Evolutionary conservation across 495 filamentous ascomycete genomes (phyloP).

Genomic region (Podospora pseudocomata): DNA sequence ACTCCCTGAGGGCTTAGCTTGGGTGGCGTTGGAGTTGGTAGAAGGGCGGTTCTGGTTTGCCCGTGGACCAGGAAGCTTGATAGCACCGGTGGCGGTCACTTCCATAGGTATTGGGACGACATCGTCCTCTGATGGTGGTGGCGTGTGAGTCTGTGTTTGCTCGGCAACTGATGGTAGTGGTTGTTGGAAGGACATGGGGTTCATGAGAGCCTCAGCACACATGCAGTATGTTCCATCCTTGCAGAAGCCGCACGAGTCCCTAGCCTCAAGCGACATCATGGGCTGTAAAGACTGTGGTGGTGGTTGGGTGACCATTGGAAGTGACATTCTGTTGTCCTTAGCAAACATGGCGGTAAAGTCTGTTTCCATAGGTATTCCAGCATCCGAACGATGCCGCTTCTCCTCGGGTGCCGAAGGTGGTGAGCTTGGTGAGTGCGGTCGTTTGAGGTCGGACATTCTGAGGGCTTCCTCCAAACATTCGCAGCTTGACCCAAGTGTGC

Average conservation of each 20-base stretch:
- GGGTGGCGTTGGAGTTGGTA: slow-evolving; percentile 6
- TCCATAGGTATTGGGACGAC: slow-evolving; percentile 49
- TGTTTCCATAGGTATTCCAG: slow-evolving; percentile 50
- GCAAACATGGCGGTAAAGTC: slow-evolving; percentile 70
- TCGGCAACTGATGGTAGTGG: slow-evolving; percentile 27
- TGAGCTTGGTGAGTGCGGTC: slow-evolving; percentile 35
- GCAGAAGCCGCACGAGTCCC: slow-evolving; percentile 81
- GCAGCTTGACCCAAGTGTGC: slow-evolving; percentile 56
- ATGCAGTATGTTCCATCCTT: slow-evolving; percentile 79
- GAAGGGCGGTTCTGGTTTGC: slow-evolving; percentile 1
- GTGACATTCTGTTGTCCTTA: slow-evolving; percentile 19
- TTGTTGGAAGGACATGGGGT: slow-evolving; percentile 29
- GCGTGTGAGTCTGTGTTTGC: slow-evolving; percentile 59
- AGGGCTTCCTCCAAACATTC: slow-evolving; percentile 70
- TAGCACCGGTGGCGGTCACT: slow-evolving; percentile 44
- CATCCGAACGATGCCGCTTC: slow-evolving; percentile 45
- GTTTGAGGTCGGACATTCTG: slow-evolving; percentile 36
- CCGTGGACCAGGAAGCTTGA: slow-evolving; percentile 46
- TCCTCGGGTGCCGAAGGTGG: slow-evolving; percentile 51
- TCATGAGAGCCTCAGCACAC: slow-evolving; percentile 66
- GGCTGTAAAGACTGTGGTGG: slow-evolving; percentile 26
- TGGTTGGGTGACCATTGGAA: slow-evolving; percentile 16
- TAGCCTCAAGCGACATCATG: slow-evolving; percentile 30
- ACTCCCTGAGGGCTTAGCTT: background rate
- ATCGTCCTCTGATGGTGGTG: slow-evolving; percentile 66